Evolutionary conservation across 306 rosid genomes (phyloP), one percentile per base, ranked within the genome.

Genomic region (Neltuma alba): DNA sequence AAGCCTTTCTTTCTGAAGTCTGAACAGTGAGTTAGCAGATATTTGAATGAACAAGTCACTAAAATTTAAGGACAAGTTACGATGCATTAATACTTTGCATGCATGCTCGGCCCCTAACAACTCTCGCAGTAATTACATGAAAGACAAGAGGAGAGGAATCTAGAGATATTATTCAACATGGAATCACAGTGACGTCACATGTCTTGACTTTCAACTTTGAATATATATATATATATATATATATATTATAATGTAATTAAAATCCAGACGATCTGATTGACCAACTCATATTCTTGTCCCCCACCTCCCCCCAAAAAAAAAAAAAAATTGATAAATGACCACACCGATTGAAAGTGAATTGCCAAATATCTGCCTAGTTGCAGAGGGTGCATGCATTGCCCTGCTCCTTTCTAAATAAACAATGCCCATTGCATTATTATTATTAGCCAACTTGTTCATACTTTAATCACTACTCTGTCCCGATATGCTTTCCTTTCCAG

Each of bases 151-250:
- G 70, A 34, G 11, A 64, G 0, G 3, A 44, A 1, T n/a, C n/a
- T n/a, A 44, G 4, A 45, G 12, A 37, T 18, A n/a, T 3, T 27
- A 65, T 76, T 84, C 83, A 81, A 81, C 79, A 82, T 74, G 74
- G 72, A 79, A 79, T 44, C 86, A 83, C 86, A 45, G 73, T 13
- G 72, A 54, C 36, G 44, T 76, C 74, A 80, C 76, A 61, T 71
- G 31, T 28, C 66, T 71, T 82, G 88, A 85, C 88, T 82, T 76
- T 85, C 77, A 76, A 64, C 50, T 47, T 76, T 76, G 84, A 79
- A 85, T n/a, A n/a, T n/a, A n/a, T n/a, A n/a, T n/a, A n/a, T n/a
- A n/a, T n/a, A n/a, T n/a, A n/a, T n/a, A n/a, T n/a, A n/a, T n/a
- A n/a, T n/a, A n/a, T n/a, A n/a, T n/a, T n/a, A n/a, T n/a, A n/a